Conservation (phyloP, 768 basidiomycete genomes). For the Kwoniella sp. region DNA sequence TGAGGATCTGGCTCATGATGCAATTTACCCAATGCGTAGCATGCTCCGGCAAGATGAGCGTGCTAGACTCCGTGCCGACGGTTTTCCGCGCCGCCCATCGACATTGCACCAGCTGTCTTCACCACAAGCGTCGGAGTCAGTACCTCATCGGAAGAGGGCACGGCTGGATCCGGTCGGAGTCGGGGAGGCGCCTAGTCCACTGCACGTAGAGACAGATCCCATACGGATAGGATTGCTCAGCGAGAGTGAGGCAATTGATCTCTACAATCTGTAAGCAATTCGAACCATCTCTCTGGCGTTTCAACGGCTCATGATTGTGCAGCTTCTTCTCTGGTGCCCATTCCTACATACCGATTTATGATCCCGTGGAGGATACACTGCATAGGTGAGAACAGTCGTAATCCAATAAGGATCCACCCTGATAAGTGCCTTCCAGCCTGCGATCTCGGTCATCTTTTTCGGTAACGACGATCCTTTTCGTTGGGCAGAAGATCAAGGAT, state of each 20-base stretch:
- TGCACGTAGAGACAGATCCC: conserved; percentile 18
- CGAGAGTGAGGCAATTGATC: conserved; percentile 27
- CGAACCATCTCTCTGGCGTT: background rate
- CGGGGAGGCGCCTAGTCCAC: background rate
- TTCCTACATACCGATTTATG: conserved; percentile 44
- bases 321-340: conserved; percentile 43
- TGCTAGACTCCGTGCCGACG: background rate
- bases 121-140: background rate
- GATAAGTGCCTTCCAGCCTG: conserved; percentile 11
- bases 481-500: conserved; percentile 25
- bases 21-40: background rate
- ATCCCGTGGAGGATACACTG: conserved; percentile 42
- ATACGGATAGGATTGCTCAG: conserved; percentile 34
- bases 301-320: background rate
- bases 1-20: background rate
- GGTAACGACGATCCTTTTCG: conserved; percentile 22
- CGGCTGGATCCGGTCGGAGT: background rate
- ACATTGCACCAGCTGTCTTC: background rate
- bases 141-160: conserved; percentile 8
- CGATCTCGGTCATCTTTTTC: conserved; percentile 26
- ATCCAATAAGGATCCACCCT: background rate
- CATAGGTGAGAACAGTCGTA: conserved; percentile 29
- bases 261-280: conserved; percentile 39
- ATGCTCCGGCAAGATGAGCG: background rate
- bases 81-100: background rate